These are phyloP conservation scores for Blastomyces emzantsi DNA, from an alignment of 2,329 filamentous ascomycete genomes.

Conservation along the genomic window DNA sequence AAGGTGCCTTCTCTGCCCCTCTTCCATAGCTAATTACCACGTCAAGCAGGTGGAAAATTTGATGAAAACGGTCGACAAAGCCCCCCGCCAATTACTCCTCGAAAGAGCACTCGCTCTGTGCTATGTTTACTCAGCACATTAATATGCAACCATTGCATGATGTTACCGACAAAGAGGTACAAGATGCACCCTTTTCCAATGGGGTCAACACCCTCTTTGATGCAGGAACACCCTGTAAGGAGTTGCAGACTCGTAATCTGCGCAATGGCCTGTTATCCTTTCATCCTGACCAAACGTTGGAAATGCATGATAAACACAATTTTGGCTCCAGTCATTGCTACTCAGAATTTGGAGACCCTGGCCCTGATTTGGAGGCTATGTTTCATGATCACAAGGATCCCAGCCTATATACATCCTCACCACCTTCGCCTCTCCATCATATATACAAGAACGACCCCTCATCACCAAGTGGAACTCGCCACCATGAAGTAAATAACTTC, in stretches of 20 bases:
- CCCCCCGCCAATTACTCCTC: constrained; percentile 19
- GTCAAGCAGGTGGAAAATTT: constrained; percentile 8
- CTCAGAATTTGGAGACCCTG: constrained; percentile 10
- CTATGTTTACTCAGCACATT: constrained; percentile 56
- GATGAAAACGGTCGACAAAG: constrained; percentile 18
- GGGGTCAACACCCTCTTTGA: constrained; percentile 15
- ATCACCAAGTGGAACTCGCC: constrained; percentile 29
- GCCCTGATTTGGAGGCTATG: constrained; percentile 16
- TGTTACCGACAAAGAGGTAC: constrained; percentile 39
- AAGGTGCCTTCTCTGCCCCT: constrained; percentile 7
- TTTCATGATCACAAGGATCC: constrained; percentile 18
- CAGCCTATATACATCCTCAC: constrained; percentile 23
- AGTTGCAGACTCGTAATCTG: constrained; percentile 13
- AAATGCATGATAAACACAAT: constrained; percentile 10
- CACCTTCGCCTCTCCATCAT: constrained; percentile 31
- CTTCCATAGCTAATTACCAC: constrained; percentile 5
- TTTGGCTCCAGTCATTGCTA: constrained; percentile 14
- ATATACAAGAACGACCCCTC: constrained; percentile 29
- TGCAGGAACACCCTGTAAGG: constrained; percentile 14
- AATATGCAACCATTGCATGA: constrained; percentile 47
- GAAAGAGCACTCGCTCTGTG: constrained; percentile 48
- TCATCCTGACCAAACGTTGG: constrained; percentile 13
- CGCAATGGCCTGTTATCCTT: constrained; percentile 29
- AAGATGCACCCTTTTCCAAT: constrained; percentile 30
- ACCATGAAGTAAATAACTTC: constrained; percentile 35